These are phyloP conservation scores for Dactylonectria estremocensis DNA, from an alignment of 2,329 filamentous ascomycete genomes.

Conservation along the genomic window DNA sequence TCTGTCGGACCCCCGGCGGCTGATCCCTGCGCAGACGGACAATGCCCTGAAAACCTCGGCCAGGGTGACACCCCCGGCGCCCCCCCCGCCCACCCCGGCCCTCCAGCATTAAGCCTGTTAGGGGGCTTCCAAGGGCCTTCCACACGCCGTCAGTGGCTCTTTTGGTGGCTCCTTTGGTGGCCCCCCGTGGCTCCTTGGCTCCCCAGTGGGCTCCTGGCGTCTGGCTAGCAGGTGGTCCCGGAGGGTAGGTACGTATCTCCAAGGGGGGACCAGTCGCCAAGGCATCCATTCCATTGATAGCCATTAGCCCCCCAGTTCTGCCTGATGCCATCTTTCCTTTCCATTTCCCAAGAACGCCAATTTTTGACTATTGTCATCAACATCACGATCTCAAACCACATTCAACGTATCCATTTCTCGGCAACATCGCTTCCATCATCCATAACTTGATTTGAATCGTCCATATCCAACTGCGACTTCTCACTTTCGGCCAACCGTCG, in stretches of 20 bases:
- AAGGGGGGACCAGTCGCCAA: slow-evolving; percentile 37
- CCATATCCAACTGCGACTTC: neutral
- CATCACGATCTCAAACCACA: slow-evolving; percentile 22
- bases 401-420: slow-evolving; percentile 30
- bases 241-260: slow-evolving; percentile 31
- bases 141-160: slow-evolving; percentile 42
- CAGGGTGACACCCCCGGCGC: slow-evolving; percentile 28
- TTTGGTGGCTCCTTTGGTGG: slow-evolving; percentile 26
- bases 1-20: slow-evolving; percentile 43
- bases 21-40: slow-evolving; percentile 45
- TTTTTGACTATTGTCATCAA: slow-evolving; percentile 22
- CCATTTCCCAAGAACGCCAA: slow-evolving; percentile 39
- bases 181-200: slow-evolving; percentile 36
- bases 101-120: slow-evolving; percentile 13
- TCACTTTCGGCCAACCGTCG: slow-evolving; percentile 5
- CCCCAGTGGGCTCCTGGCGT: slow-evolving; percentile 37
- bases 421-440: slow-evolving; percentile 17
- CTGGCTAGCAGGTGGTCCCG: slow-evolving; percentile 25
- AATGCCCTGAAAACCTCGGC: slow-evolving; percentile 39
- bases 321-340: slow-evolving; percentile 45
- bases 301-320: slow-evolving; percentile 49
- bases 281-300: slow-evolving; percentile 55
- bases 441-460: slow-evolving; percentile 5
- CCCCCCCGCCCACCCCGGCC: slow-evolving; percentile 21
- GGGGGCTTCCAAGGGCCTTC: slow-evolving; percentile 33